phyloP scores from a whole-genome alignment of 768 basidiomycete genomes.

The Rhodotorula toruloides region DNA sequence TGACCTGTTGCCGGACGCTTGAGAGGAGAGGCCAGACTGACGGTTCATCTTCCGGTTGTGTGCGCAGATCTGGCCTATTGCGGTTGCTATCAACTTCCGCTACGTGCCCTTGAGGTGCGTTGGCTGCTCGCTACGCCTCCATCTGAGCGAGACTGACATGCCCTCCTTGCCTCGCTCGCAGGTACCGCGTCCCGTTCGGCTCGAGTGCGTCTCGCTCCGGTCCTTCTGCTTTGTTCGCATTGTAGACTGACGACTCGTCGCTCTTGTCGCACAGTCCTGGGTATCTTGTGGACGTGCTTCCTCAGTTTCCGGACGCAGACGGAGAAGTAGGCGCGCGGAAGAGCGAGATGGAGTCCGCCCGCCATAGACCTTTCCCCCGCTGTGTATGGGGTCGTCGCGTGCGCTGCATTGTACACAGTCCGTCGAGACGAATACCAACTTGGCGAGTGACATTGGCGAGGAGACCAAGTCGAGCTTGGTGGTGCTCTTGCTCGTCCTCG shows the following conservation, averaged over 20 bases:
- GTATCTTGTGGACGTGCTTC: constrained; percentile 32
- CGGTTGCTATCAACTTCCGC: constrained; percentile 41
- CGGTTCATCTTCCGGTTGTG: no score
- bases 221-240: not conserved
- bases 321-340: no score
- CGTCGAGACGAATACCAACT: no score
- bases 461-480: not conserved
- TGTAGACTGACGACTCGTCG: not conserved
- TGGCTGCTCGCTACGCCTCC: not conserved
- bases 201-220: constrained; percentile 12
- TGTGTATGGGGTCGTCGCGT: not conserved
- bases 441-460: no score
- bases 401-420: not conserved
- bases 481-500: not conserved
- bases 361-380: no score
- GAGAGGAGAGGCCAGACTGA: not conserved
- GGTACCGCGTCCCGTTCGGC: constrained; percentile 33
- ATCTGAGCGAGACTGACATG: not conserved
- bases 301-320: not conserved
- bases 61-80: constrained; percentile 10
- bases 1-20: not conserved
- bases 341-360: no score
- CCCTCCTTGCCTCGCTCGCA: not conserved
- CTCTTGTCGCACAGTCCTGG: not conserved
- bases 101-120: constrained; percentile 21